Percentiles rank a stretch among this genome's conserved stretches.
phyloP scores from a whole-genome alignment of 2,329 filamentous ascomycete genomes.

The Gaeumannomyces tritici region DNA sequence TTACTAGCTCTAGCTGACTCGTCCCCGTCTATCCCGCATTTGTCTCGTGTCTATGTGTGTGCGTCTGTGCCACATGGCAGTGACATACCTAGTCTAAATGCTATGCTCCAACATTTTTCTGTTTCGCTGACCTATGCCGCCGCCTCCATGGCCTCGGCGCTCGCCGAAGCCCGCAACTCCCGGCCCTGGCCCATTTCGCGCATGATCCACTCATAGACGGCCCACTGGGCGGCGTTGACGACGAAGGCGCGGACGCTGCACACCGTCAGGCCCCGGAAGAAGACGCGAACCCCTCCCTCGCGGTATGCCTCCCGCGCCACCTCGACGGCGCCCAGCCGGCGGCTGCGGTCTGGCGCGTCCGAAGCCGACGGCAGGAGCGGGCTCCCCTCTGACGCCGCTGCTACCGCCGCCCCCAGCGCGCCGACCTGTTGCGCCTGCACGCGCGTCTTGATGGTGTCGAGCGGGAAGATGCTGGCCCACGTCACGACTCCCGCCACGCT shows the following conservation, averaged over 20 bases:
- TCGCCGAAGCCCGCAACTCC: not conserved
- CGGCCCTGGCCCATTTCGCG: constrained; percentile 33
- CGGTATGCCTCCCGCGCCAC: constrained; percentile 59
- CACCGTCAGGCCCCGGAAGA: constrained; percentile 67
- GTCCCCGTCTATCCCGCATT: not conserved
- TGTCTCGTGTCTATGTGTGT: not conserved
- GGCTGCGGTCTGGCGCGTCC: not conserved
- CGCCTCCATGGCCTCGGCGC: not conserved
- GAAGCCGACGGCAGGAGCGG: not conserved
- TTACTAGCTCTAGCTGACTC: not conserved
- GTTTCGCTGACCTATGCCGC: not conserved
- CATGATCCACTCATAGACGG: constrained; percentile 86
- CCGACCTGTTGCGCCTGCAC: constrained; percentile 62
- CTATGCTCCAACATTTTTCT: too few species aligned
- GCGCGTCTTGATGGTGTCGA: constrained; percentile 87
- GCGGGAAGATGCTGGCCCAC: constrained; percentile 82
- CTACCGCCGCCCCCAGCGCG: constrained; percentile 7
- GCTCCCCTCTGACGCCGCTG: constrained; percentile 17
- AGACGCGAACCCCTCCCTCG: constrained; percentile 49
- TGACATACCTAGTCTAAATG: not conserved
- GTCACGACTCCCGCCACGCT: constrained; percentile 80
- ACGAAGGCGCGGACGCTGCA: constrained; percentile 83
- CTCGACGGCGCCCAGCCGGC: constrained; percentile 42
- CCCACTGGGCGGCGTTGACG: constrained; percentile 91
- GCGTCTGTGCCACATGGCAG: not conserved